phyloP scores from a whole-genome alignment of 2,329 filamentous ascomycete genomes.

The Xylaria sp. region DNA sequence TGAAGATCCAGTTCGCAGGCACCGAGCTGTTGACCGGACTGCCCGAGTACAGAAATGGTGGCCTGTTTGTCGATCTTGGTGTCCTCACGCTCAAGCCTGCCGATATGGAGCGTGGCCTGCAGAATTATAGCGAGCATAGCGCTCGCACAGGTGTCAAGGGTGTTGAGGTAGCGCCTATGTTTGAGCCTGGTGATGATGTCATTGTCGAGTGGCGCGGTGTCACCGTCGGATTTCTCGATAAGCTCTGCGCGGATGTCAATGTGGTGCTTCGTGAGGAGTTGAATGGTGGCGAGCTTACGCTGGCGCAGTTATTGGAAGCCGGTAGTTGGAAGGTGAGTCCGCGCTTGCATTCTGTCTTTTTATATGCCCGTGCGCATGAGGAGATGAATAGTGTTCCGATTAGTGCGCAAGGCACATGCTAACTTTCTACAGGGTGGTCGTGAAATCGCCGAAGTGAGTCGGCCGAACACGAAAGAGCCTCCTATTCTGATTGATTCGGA shows the following conservation, averaged over 20 bases:
- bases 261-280: conserved; percentile 74
- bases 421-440: conserved; percentile 75
- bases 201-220: conserved; percentile 83
- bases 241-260: conserved; percentile 72
- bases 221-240: conserved; percentile 79
- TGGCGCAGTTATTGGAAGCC: conserved; percentile 93
- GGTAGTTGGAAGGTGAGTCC: conserved; percentile 88
- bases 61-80: conserved; percentile 85
- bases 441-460: conserved; percentile 93
- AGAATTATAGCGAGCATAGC: conserved; percentile 76
- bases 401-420: conserved; percentile 31
- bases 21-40: conserved; percentile 85
- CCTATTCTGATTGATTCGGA: conserved; percentile 97
- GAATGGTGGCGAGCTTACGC: conserved; percentile 75
- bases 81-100: conserved; percentile 79
- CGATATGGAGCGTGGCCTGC: conserved; percentile 76
- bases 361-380: neutral
- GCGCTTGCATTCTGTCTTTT: neutral
- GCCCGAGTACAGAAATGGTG: conserved; percentile 92
- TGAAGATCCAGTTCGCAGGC: conserved; percentile 83
- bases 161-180: conserved; percentile 73
- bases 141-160: conserved; percentile 73
- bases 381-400: neutral
- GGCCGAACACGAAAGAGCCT: conserved; percentile 95
- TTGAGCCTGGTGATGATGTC: conserved; percentile 78